phyloP scores from a whole-genome alignment of 495 filamentous ascomycete genomes.

The Penicillium antarcticum region DNA sequence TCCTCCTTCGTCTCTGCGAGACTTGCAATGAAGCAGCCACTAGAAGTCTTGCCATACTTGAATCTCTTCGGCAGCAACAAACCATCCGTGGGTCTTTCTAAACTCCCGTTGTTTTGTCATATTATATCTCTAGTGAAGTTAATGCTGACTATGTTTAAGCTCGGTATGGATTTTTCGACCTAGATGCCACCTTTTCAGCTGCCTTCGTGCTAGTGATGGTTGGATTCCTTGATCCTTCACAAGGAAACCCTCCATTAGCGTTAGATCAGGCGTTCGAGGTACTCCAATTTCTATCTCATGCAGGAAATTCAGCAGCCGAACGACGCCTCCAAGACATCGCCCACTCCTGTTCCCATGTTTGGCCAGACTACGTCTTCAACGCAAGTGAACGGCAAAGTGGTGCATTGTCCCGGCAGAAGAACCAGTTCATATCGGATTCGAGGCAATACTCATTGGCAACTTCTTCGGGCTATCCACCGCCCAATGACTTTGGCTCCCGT shows the following conservation, averaged over 20 bases:
- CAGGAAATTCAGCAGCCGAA: conserved; percentile 20
- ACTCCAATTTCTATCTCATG: conserved; percentile 13
- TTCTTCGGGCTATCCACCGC: background rate
- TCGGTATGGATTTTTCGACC: conserved; percentile 23
- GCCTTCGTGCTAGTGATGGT: conserved; percentile 24
- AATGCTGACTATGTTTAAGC: background rate
- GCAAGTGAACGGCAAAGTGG: background rate
- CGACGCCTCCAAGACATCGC: conserved; percentile 18
- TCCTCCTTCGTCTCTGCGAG: conserved; percentile 15
- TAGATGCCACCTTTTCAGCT: conserved; percentile 24
- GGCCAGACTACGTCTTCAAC: conserved; percentile 10
- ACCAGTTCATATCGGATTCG: background rate
- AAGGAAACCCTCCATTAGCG: conserved; percentile 9
- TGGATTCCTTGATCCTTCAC: conserved; percentile 9
- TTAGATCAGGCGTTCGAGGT: conserved; percentile 18
- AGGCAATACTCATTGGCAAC: background rate
- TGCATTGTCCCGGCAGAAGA: too few relatives aligned
- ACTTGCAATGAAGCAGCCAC: conserved; percentile 23
- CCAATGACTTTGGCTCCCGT: background rate
- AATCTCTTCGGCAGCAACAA: conserved; percentile 13
- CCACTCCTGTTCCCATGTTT: conserved; percentile 19
- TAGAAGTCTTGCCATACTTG: conserved; percentile 17
- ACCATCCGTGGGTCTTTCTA: conserved; percentile 13
- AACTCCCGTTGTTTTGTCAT: too few relatives aligned
- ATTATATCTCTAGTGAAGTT: too few relatives aligned